Evolutionary conservation across 2,329 filamentous ascomycete species (phyloP), one percentile per base, ranked within the genome.

Genomic region (Teratosphaeria viscida): DNA sequence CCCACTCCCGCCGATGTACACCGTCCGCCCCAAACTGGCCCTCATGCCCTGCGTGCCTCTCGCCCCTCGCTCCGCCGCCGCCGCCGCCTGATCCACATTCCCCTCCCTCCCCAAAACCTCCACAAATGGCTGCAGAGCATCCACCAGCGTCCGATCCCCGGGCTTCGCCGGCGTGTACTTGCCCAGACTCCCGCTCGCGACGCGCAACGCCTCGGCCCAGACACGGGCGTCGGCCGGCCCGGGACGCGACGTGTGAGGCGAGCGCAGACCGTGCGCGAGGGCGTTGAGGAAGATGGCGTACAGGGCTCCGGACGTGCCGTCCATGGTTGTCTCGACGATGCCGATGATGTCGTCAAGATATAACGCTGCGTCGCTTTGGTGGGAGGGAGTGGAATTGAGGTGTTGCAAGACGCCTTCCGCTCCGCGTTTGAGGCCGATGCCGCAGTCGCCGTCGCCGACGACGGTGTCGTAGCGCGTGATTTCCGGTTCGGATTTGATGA

Each of bases 241-340:
- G 32, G 39, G 56, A 7, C 29, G 4, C 7, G 29, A 32, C n/a
- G 64, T 59, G 12, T 59, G 59, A 65, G 85, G 81, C n/a, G 77
- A 74, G 55, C 81, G 78, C 19, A 86, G 73, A n/a, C 82, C 85
- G 63, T 87, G 83, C 26, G 89, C 85, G 5, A 96, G 84, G 0
- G 90, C 85, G 72, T 95, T 95, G 62, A 96, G 80, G 79, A 95
- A 96, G 72, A 96, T 96, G 69, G 90, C 88, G 71, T 89, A 89
- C 59, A 90, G 81, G 27, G 87, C 87, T n/a, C 87, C 87, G 0
- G 84, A 87, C 2, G 87, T 90, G 56, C 87, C 87, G 69, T 89
- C 87, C 86, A 90, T 89, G 60, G 77, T 82, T 49, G 80, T 81
- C 70, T 90, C 87, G 16, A 89, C 83, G 1, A 85, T 79, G 34